Evolutionary conservation across 768 basidiomycete species (phyloP).

Genomic region (Xerocomellus intermedius): DNA sequence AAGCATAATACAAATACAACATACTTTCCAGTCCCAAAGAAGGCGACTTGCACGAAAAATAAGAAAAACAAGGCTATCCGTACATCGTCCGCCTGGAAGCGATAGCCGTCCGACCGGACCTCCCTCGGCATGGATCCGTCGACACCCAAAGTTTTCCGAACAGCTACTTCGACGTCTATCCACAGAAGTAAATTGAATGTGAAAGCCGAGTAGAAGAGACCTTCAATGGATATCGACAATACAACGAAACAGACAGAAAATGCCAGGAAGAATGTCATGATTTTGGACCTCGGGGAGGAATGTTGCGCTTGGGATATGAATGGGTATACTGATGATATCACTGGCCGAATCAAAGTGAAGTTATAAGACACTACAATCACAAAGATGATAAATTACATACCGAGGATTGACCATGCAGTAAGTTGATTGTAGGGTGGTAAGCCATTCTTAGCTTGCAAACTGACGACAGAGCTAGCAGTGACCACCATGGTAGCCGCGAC

Average conservation of each 20-base stretch:
- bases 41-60: constrained; percentile 84
- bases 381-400: constrained; percentile 37
- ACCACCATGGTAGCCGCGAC: constrained; percentile 48
- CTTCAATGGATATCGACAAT: constrained; percentile 80
- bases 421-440: constrained; percentile 60
- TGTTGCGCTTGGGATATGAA: constrained; percentile 40
- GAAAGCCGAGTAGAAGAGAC: constrained; percentile 75
- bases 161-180: constrained; percentile 58
- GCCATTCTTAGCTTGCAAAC: constrained; percentile 64
- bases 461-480: constrained; percentile 56
- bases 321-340: constrained; percentile 49
- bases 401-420: constrained; percentile 62
- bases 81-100: constrained; percentile 60
- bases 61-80: constrained; percentile 79
- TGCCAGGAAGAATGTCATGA: constrained; percentile 64
- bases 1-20: constrained; percentile 25
- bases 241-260: constrained; percentile 76
- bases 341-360: constrained; percentile 40
- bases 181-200: constrained; percentile 61
- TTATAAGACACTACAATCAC: neutral
- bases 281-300: constrained; percentile 45
- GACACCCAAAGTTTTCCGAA: constrained; percentile 8
- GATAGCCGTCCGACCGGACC: constrained; percentile 27
- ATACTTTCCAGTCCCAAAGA: constrained; percentile 84
- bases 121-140: constrained; percentile 4